Evolutionary conservation across 202 grass and related monocot species (phyloP).

Genomic region (Carex arenaria): DNA sequence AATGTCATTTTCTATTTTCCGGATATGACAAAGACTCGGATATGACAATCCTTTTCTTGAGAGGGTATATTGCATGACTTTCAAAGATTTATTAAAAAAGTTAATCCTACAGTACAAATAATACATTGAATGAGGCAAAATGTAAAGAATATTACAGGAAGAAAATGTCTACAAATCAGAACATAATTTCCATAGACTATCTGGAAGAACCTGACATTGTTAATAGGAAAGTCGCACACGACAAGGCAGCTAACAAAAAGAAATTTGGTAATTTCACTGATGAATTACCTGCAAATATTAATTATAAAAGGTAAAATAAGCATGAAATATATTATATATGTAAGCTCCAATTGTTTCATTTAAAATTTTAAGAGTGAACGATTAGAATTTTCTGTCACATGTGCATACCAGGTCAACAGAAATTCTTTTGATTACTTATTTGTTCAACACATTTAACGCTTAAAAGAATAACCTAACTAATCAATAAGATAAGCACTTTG

Average conservation of each 20-base stretch:
- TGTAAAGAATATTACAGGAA: not conserved
- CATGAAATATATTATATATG: not conserved
- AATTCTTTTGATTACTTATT: not conserved
- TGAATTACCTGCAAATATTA: constrained; percentile 33
- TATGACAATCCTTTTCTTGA: not conserved
- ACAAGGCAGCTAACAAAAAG: constrained; percentile 11
- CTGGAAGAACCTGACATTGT: constrained; percentile 15
- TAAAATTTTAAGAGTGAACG: not conserved
- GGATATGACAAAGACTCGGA: not conserved
- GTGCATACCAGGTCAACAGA: not conserved
- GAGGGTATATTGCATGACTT: not conserved
- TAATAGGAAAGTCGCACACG: constrained; percentile 11
- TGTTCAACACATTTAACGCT: not conserved
- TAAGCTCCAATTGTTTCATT: not conserved
- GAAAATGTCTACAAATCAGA: not conserved
- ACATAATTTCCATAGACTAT: not conserved
- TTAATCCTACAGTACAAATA: not conserved
- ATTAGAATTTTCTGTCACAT: not conserved
- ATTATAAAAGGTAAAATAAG: not conserved
- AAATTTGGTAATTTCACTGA: constrained; percentile 22
- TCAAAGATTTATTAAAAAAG: not conserved
- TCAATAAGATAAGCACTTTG: not conserved
- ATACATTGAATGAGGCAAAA: constrained; percentile 2
- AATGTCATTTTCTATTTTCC: not conserved
- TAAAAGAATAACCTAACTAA: not conserved